Base-by-base conservation (phyloP, 2,329 filamentous ascomycete genomes). In the Fusarium compactum region DNA sequence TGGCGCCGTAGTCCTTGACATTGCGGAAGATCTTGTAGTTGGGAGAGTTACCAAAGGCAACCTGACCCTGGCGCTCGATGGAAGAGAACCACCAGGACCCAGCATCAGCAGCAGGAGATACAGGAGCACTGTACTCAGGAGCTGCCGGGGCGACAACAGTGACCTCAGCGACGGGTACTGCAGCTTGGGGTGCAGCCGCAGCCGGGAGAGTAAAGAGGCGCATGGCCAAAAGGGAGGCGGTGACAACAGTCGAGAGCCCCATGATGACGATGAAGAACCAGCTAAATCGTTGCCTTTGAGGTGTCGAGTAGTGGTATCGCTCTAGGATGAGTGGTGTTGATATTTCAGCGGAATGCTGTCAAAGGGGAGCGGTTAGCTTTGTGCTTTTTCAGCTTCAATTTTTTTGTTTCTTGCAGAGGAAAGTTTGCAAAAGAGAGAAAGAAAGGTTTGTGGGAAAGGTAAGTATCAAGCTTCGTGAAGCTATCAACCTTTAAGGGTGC, bases 21-120 rank as follows among this genome's bases (percentile, higher is more conserved):
- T 94, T 94, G 73, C 92, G 90, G 81, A 89, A 94, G 70, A 95
- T 83, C 78, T 92, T 86, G 85, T 93, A 96, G 76, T 78, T 77
- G 66, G 87, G 80, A 29, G 74, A 65, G 30, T 69, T 70, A 76
- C 90, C 70, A 76, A 90, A 97, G 30, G 92, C 88, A 45, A 90
- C 86, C 3, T 82, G 80, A 61, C 93, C 94, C 73, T 93, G 88
- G 43, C 91, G 90, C 74, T 89, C 78, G 76, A 96, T 90, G 67
- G 84, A 84, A 38, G 87, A 85, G 60, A 96, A 80, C 93, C 93
- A 97, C 85, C 91, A 96, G 75, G 80, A 82, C 20, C 78, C 75
- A 24, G 76, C 74, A 14, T 57, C 51, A 46, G 48, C 62, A 27
- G 69, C 48, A 55, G 74, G 59, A 20, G 54, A 22, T 6, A 62